Evolutionary conservation across 495 filamentous ascomycete species (phyloP), one percentile per base, ranked within the genome.

Genomic region (Penicillium argentinense): DNA sequence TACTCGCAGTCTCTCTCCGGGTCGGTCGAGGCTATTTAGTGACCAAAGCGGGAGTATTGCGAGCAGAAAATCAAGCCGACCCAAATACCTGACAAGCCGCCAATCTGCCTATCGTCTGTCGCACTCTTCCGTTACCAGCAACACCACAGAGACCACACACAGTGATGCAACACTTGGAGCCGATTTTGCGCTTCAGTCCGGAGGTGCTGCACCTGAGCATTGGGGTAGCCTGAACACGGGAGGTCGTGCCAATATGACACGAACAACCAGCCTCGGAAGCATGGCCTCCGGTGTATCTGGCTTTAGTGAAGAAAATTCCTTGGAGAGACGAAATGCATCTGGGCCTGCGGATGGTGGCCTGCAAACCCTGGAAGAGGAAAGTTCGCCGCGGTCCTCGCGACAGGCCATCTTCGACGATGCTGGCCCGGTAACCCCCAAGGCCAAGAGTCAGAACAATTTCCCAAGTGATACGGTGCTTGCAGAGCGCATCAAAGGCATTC

Each of bases 211-310:
- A 4, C 84, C 90, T 9, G 80, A 74, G n/a, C 72, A 76, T 38
- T 74, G 74, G 25, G 74, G 75, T 30, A 71, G 62, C 53, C 60
- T 71, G 28, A 64, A 67, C 9, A 46, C 55, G 24, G 53, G 63
- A 37, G 50, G 52, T 22, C 79, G 75, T 42, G 77, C 78, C 42
- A 66, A 78, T 13, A 70, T 95, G 37, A 85, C 87, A 14, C 75
- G 93, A 38, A 83, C 91, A 9, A 85, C 91, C 25, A 97, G 91
- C 60, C 78, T 97, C 42, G 93, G 93, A 9, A 97, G 91, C 54
- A 90, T 97, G 74, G 89, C 88, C n/a, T 96, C 91, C 12, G 91
- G 88, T 1, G 80, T 96, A 17, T 91, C 91, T 16, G 86, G 85
- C 13, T 78, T 83, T 45, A 82, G 82, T 41, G 89, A 91, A 41